These are phyloP conservation scores for apple (Malus domestica) DNA, from an alignment of 306 rosid genomes.

Conservation along the genomic window DNA sequence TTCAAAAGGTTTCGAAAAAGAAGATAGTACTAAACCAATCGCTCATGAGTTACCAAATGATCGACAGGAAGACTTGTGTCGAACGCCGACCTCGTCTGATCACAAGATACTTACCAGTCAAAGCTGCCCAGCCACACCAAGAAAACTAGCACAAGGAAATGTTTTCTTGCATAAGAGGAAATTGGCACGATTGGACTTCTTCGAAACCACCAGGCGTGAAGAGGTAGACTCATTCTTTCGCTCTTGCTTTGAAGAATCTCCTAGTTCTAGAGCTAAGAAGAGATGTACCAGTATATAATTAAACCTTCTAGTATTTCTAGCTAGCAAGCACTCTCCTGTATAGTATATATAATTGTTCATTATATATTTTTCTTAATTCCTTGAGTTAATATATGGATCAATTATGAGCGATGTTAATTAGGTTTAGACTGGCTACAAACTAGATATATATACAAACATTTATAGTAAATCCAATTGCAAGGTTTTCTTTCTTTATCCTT, in stretches of 20 bases:
- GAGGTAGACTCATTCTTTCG: slow-evolving; percentile 55
- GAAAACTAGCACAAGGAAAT: slow-evolving; percentile 23
- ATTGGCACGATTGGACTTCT: slow-evolving; percentile 28
- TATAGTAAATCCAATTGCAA: background rate
- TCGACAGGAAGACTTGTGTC: slow-evolving; percentile 13
- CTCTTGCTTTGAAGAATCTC: slow-evolving; percentile 15
- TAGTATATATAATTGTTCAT: background rate
- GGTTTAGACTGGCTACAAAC: background rate
- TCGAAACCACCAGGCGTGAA: slow-evolving; percentile 21
- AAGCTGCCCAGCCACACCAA: slow-evolving; percentile 50
- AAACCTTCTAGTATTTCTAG: background rate
- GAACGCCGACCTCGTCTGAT: slow-evolving; percentile 37
- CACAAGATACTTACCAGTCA: slow-evolving; percentile 28
- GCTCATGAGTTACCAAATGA: background rate
- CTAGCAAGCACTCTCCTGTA: background rate
- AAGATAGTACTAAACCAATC: background rate
- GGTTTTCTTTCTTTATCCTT: background rate
- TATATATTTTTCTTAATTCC: background rate
- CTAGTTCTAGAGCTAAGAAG: slow-evolving; percentile 28
- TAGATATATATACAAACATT: background rate
- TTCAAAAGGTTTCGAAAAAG: background rate
- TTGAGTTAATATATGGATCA: background rate
- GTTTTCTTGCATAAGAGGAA: slow-evolving; percentile 18
- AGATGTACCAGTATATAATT: slow-evolving; percentile 30
- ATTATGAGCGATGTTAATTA: background rate